Base-by-base conservation (phyloP, 139 green algal species). In the Volvox reticuliferus region DNA sequence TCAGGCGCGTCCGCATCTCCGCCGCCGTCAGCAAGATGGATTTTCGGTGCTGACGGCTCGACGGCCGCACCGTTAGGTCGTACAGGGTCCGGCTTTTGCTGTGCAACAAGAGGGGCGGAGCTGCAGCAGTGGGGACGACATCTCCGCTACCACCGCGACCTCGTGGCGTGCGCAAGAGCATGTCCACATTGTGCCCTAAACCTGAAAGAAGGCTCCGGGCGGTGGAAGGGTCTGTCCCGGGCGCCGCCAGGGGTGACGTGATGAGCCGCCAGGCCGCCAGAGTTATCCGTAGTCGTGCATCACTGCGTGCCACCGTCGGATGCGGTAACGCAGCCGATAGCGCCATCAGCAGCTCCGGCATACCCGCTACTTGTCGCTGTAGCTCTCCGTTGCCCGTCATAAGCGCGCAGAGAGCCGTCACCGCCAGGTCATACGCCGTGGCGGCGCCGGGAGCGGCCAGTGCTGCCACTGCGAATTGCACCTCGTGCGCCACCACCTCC, bases 341-440 rank as follows among this genome's bases (percentile, higher is more conserved):
- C 86, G 86, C 50, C 50, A 30, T 22, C 86, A 90, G 86, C 71
- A 90, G 86, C 44, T 77, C 73, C 50, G 73, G 6, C 16, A 30
- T 19, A 13, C 24, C 22, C 20, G 50, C 86, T 35, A 83, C 71
- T 0, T 44, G 71, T 18, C 73, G 71, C 86, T 84, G 86, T 19
- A 76, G 12, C 21, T 21, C 73, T 13, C 9, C 13, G 73, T 76
- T 84, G 71, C 86, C 86, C 19, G 71, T 32, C 86, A 84, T 84
- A n/a, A 90, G 50, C 71, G 86, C 86, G 24, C 86, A 90, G 44
- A 90, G 86, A 30, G 86, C 86, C 19, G n/a, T n/a, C 71, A 83
- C 20, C 1, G 32, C 20, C 12, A 26, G 19, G 17, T 77, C 73
- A 75, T 84, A 90, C n/a, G 19, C 22, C 62, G 21, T 67, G 50